Conservation (phyloP, 2,329 filamentous ascomycete genomes). For the Colletotrichum scovillei region DNA sequence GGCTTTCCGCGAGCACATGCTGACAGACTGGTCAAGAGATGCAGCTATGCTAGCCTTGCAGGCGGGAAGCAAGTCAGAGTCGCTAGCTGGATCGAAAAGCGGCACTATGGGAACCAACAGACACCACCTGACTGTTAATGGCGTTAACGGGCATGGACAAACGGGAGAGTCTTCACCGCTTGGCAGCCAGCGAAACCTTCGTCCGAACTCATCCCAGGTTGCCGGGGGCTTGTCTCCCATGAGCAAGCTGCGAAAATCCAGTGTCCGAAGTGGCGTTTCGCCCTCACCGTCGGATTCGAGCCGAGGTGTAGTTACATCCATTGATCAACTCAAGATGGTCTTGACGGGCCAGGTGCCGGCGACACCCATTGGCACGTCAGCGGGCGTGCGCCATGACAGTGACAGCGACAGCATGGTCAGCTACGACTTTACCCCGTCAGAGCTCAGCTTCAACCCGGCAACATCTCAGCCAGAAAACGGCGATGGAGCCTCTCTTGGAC, state of each 20-base stretch:
- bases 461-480: conserved; percentile 40
- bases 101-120: conserved; percentile 66
- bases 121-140: conserved; percentile 69
- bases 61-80: conserved; percentile 77
- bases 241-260: conserved; percentile 64
- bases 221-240: conserved; percentile 44
- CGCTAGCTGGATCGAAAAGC: conserved; percentile 79
- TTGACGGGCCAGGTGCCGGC: conserved; percentile 62
- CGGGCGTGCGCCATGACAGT: conserved; percentile 59
- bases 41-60: conserved; percentile 75
- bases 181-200: conserved; percentile 61
- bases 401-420: conserved; percentile 77
- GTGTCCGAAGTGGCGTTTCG: conserved; percentile 63
- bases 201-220: conserved; percentile 57
- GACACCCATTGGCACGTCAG: conserved; percentile 52
- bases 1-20: conserved; percentile 79
- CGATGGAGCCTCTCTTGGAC: conserved; percentile 42
- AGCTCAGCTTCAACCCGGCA: conserved; percentile 69
- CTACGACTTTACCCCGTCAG: conserved; percentile 75
- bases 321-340: conserved; percentile 73
- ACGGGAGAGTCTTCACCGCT: conserved; percentile 59
- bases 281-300: conserved; percentile 55
- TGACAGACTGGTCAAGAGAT: conserved; percentile 84
- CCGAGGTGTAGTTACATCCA: conserved; percentile 66
- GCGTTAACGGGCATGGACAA: conserved; percentile 50